These are phyloP conservation scores for Pleurotus salmoneostramineus DNA, from an alignment of 768 basidiomycete species.

Conservation along the genomic window DNA sequence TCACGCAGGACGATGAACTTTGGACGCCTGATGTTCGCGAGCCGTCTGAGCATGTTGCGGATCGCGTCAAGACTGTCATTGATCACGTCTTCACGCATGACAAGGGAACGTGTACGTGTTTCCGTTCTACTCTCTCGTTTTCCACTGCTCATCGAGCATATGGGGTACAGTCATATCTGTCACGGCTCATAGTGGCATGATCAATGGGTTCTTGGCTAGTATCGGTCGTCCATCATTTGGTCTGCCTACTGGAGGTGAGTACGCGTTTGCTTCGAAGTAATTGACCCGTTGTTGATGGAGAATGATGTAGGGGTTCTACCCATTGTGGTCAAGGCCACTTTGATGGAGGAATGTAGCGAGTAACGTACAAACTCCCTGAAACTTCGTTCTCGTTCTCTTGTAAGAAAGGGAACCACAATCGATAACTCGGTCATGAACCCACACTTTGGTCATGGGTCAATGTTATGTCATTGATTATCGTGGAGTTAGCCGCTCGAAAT, in stretches of 20 bases:
- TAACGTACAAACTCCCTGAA: no score
- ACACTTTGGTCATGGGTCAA: no score
- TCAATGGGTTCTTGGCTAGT: slow-evolving; percentile 48
- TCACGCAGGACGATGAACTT: slow-evolving; percentile 61
- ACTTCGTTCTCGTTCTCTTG: no score
- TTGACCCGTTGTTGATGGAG: background rate
- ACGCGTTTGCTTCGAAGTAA: background rate
- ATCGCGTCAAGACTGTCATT: slow-evolving; percentile 48
- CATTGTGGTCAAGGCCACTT: slow-evolving; percentile 14
- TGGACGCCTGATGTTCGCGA: slow-evolving; percentile 60
- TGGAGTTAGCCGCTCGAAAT: no score
- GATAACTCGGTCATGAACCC: no score
- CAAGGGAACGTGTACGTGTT: slow-evolving; percentile 41
- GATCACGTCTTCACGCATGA: slow-evolving; percentile 52
- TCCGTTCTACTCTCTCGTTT: background rate
- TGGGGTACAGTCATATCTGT: slow-evolving; percentile 53
- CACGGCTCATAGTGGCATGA: slow-evolving; percentile 63
- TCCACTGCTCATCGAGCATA: background rate
- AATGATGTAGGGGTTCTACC: slow-evolving; percentile 18
- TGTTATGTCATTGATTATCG: no score
- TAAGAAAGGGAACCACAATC: no score
- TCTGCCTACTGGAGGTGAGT: slow-evolving; percentile 63
- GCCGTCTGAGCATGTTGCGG: slow-evolving; percentile 36
- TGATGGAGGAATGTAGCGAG: no score
- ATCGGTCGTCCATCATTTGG: slow-evolving; percentile 40